phyloP scores from a whole-genome alignment of 225 moss, liverwort and hornwort genomes.

The Thuidium tamariscinum region DNA sequence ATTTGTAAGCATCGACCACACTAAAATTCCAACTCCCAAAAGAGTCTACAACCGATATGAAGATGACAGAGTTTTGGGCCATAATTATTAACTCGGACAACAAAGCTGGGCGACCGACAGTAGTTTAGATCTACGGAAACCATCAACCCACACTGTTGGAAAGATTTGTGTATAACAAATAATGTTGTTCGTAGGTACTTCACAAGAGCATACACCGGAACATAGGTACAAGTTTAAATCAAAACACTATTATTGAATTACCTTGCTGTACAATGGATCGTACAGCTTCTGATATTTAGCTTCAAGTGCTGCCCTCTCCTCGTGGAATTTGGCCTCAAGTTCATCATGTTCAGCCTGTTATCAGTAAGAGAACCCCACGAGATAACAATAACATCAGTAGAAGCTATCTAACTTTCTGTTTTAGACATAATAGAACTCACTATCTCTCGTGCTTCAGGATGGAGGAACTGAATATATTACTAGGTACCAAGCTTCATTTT shows the following conservation, averaged over 20 bases:
- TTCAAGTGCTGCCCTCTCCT: conserved; percentile 85
- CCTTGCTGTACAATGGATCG: conserved; percentile 72
- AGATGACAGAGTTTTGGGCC: not conserved
- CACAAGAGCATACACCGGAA: not conserved
- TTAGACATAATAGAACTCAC: not conserved
- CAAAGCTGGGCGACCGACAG: not conserved
- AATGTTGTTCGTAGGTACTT: not conserved
- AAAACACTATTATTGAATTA: not conserved
- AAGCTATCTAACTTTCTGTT: not conserved
- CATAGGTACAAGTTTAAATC: not conserved
- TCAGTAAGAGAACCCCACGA: not conserved
- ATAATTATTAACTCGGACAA: too few species aligned
- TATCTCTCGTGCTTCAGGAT: not conserved
- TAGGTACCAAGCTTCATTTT: not conserved
- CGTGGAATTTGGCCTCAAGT: conserved; percentile 80
- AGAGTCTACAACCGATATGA: not conserved
- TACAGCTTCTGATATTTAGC: conserved; percentile 93
- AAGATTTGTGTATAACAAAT: too few species aligned
- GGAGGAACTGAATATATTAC: not conserved
- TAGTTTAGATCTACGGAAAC: too few species aligned
- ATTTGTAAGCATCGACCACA: not conserved
- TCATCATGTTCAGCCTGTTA: conserved; percentile 63
- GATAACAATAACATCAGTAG: not conserved
- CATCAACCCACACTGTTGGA: not conserved
- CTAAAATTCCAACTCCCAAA: not conserved